phyloP scores from a whole-genome alignment of 139 green algal species.

The Desmodesmus armatus region DNA sequence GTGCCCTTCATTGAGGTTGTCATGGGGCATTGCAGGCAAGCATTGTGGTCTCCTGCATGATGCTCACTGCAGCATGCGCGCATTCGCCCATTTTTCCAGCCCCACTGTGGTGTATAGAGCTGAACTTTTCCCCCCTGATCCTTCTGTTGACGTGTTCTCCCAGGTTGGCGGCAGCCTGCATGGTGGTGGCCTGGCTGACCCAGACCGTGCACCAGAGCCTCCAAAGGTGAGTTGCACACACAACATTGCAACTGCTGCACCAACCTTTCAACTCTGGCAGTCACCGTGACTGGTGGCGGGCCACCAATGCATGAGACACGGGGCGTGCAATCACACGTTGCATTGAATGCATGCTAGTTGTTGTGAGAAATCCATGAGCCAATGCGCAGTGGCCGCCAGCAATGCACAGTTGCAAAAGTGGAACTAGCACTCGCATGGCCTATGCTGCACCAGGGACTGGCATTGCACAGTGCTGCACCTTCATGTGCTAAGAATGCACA shows the following conservation, averaged over 20 bases:
- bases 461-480: too few species aligned
- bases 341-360: too few species aligned
- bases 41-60: background rate
- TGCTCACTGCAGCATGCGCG: background rate
- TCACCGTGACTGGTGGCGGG: too few species aligned
- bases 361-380: too few species aligned
- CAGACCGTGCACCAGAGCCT: constrained; percentile 33
- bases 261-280: too few species aligned
- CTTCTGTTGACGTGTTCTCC: background rate
- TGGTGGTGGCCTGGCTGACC: constrained; percentile 41
- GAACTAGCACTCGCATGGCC: too few species aligned
- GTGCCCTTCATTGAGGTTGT: background rate
- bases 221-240: too few species aligned
- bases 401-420: too few species aligned
- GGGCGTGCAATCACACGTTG: background rate
- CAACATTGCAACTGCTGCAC: too few species aligned
- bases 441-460: too few species aligned
- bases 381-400: too few species aligned
- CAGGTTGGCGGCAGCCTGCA: constrained; percentile 38
- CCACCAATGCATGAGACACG: background rate
- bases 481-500: too few species aligned
- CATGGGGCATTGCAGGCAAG: background rate
- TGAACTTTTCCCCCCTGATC: background rate
- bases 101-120: background rate
- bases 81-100: background rate